phyloP scores from a whole-genome alignment of 768 basidiomycete species.

The Russula griseocarnosa region DNA sequence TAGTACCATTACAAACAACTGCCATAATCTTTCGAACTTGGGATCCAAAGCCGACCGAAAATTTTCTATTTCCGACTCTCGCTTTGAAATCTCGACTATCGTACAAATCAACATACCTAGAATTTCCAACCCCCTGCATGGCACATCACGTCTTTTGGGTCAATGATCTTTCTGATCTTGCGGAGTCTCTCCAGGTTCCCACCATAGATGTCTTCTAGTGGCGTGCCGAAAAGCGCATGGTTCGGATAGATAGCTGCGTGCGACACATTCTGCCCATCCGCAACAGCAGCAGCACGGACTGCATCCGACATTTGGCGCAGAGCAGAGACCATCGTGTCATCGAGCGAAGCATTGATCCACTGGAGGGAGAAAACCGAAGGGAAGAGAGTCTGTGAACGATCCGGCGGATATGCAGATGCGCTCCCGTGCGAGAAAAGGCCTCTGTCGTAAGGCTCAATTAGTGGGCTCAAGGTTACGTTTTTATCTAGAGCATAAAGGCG shows the following conservation, averaged over 20 bases:
- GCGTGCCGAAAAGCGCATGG: constrained; percentile 23
- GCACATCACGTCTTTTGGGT: constrained; percentile 30
- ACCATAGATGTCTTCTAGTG: constrained; percentile 27
- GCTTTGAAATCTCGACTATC: too few species aligned
- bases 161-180: constrained; percentile 11
- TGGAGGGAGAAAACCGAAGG: background rate
- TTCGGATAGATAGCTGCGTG: constrained; percentile 24
- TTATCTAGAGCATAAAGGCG: constrained; percentile 2
- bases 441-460: constrained; percentile 10
- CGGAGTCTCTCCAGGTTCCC: constrained; percentile 22
- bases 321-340: constrained; percentile 41
- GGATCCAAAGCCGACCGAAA: too few species aligned
- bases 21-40: too few species aligned
- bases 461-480: background rate
- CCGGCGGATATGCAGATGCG: constrained; percentile 20
- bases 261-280: constrained; percentile 27
- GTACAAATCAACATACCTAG: background rate
- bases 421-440: constrained; percentile 16
- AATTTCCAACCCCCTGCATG: constrained; percentile 30
- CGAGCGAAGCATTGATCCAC: constrained; percentile 32
- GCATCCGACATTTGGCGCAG: constrained; percentile 26
- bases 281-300: constrained; percentile 13
- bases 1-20: too few species aligned
- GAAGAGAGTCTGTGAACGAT: constrained; percentile 18
- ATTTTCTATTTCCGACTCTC: too few species aligned